These are phyloP conservation scores for Fusarium mundagurra DNA, from an alignment of 2,329 filamentous ascomycete genomes.

Conservation along the genomic window DNA sequence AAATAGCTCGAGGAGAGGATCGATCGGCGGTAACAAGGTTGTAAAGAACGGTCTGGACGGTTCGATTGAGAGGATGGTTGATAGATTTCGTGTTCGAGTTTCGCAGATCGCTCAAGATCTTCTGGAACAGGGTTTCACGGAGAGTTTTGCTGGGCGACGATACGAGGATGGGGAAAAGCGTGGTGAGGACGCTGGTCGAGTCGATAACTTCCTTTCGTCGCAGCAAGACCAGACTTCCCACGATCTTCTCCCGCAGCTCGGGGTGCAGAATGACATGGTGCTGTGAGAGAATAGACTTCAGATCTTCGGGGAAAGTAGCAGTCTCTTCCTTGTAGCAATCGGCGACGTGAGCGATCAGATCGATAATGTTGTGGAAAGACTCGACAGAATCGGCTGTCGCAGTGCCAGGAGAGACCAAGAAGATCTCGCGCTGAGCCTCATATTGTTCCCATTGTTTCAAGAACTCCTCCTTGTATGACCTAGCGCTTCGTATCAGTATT, in stretches of 20 bases:
- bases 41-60: constrained; percentile 91
- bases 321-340: constrained; percentile 91
- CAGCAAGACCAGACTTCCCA: constrained; percentile 86
- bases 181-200: constrained; percentile 83
- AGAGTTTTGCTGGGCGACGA: constrained; percentile 92
- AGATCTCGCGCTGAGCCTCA: constrained; percentile 89
- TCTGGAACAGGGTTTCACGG: constrained; percentile 82
- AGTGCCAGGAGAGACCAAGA: constrained; percentile 82
- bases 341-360: constrained; percentile 92
- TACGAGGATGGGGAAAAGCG: constrained; percentile 92
- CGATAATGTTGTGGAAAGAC: constrained; percentile 89
- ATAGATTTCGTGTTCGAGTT: constrained; percentile 86
- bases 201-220: constrained; percentile 93
- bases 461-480: constrained; percentile 91
- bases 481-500: constrained; percentile 46
- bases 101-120: constrained; percentile 90
- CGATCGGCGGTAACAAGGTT: constrained; percentile 90
- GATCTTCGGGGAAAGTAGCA: constrained; percentile 77
- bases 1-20: constrained; percentile 85
- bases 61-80: constrained; percentile 93
- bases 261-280: constrained; percentile 86
- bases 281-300: constrained; percentile 81
- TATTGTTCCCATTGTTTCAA: constrained; percentile 90
- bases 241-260: constrained; percentile 92
- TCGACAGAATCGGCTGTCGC: constrained; percentile 82